Evolutionary conservation across 768 basidiomycete genomes (phyloP).

Genomic region (Clitopilus passeckerianus): DNA sequence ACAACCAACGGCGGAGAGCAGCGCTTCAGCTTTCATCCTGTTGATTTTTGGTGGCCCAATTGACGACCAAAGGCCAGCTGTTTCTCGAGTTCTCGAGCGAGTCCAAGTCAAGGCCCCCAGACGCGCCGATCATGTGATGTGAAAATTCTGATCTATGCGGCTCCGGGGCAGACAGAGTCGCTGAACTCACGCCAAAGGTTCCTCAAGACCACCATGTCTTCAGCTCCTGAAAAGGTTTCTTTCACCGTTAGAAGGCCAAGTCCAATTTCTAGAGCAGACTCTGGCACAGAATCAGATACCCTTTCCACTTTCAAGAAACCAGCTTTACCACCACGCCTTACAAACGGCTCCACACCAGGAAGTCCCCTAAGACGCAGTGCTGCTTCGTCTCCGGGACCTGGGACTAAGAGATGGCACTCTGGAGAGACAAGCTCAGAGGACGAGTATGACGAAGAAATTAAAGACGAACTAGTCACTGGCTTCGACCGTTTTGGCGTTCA

Average conservation of each 20-base stretch:
- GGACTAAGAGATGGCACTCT: constrained; percentile 21
- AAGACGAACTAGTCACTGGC: constrained; percentile 68
- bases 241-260: constrained; percentile 84
- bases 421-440: constrained; percentile 54
- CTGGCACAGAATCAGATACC: constrained; percentile 60
- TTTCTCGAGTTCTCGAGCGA: neutral
- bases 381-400: constrained; percentile 38
- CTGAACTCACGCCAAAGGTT: neutral
- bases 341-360: constrained; percentile 36
- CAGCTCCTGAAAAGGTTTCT: constrained; percentile 48
- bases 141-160: neutral
- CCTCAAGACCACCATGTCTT: neutral
- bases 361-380: constrained; percentile 53
- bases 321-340: constrained; percentile 54
- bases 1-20: neutral
- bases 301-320: constrained; percentile 50
- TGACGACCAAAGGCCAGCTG: no score
- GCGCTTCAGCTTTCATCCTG: neutral
- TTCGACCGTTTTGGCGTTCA: constrained; percentile 72
- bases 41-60: no score
- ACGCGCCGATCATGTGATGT: neutral
- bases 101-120: neutral
- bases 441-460: constrained; percentile 46
- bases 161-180: neutral
- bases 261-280: constrained; percentile 56